Conservation (phyloP, 805 yeast genomes). For the Suhomyces prunicola region DNA sequence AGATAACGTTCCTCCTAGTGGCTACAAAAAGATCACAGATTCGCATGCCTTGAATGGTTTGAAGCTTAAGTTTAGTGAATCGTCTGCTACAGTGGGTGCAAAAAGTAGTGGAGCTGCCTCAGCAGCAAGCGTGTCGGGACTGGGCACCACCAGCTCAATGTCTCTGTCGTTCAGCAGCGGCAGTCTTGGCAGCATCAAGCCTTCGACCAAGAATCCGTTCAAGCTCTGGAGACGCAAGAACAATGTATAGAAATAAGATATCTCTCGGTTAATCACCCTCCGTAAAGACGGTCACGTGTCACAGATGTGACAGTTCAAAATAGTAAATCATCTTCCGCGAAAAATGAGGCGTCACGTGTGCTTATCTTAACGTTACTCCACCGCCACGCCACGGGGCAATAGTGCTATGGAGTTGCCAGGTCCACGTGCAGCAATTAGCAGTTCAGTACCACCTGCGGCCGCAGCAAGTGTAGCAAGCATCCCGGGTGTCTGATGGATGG, state of each 20-base stretch:
- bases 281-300: not conserved
- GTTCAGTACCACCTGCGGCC: not conserved
- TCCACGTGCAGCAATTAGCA: not conserved
- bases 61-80: constrained; percentile 28
- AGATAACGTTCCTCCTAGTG: constrained; percentile 16
- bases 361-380: not conserved
- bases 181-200: constrained; percentile 21
- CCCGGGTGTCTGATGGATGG: not conserved
- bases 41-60: constrained; percentile 27
- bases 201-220: constrained; percentile 34
- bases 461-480: not conserved
- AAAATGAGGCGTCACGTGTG: not conserved
- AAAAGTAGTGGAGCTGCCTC: not conserved
- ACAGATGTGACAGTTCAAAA: too few species aligned
- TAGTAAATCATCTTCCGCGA: too few species aligned
- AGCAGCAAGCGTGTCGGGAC: constrained; percentile 9
- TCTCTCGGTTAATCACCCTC: not conserved
- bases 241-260: not conserved
- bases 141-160: constrained; percentile 7
- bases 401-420: too few species aligned
- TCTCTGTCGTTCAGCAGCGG: constrained; percentile 21
- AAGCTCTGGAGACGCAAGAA: constrained; percentile 37
- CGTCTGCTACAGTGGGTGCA: not conserved
- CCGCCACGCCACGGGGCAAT: not conserved
- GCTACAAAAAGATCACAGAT: constrained; percentile 29